A percentile compares a stretch with the other conserved stretches of the same genome.
Conservation (phyloP, 2,329 filamentous ascomycete genomes). For the Penicillium sp. region DNA sequence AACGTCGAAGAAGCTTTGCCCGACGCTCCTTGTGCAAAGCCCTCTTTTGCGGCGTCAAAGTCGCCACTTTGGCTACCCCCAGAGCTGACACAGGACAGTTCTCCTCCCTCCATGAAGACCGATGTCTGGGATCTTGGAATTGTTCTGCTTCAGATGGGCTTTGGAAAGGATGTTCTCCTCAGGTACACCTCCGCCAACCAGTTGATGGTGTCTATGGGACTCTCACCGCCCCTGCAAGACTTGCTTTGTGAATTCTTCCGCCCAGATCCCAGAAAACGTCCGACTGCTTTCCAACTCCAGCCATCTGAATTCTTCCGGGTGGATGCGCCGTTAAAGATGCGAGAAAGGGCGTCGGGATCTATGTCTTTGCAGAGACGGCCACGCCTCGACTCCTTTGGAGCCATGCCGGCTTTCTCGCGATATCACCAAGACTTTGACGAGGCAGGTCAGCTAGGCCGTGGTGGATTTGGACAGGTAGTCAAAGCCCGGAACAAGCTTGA, state of each 20-base stretch:
- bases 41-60: constrained; percentile 56
- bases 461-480: constrained; percentile 93
- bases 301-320: constrained; percentile 51
- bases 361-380: constrained; percentile 49
- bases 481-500: constrained; percentile 94
- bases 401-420: constrained; percentile 60
- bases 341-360: constrained; percentile 44
- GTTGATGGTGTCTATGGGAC: constrained; percentile 65
- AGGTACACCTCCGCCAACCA: constrained; percentile 76
- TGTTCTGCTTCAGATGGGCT: constrained; percentile 89
- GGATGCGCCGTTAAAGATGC: constrained; percentile 38
- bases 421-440: constrained; percentile 90
- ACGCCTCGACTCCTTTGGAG: constrained; percentile 62
- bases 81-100: constrained; percentile 64
- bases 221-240: constrained; percentile 75
- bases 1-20: constrained; percentile 51
- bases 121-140: constrained; percentile 96
- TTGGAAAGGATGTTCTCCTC: constrained; percentile 72
- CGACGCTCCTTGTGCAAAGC: constrained; percentile 44
- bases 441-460: constrained; percentile 82
- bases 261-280: constrained; percentile 75
- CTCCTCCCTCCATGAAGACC: constrained; percentile 64
- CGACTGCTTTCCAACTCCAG: constrained; percentile 72
- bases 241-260: constrained; percentile 82
- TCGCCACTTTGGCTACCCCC: constrained; percentile 82